Evolutionary conservation across 768 basidiomycete genomes (phyloP), one percentile per base, ranked within the genome.

Genomic region (Kwoniella newhampshirensis): DNA sequence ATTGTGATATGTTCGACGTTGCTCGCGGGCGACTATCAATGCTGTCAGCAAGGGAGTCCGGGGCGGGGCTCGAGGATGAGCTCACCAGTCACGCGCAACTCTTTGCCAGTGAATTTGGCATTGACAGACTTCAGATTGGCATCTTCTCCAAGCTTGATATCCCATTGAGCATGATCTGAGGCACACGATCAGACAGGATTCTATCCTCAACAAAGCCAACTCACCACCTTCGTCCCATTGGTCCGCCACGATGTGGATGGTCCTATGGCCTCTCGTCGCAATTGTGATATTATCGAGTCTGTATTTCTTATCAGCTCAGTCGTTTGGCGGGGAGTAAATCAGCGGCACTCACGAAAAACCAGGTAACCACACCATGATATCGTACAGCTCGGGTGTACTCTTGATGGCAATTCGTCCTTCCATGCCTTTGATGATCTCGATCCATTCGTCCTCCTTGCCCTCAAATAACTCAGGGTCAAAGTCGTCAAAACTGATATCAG

Each of bases 111-210:
- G 47, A 68, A 72, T 27, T 63, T 67, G 3, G 70, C 70, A 32
- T 46, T 41, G 58, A 72, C 62, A 18, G 62, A 45, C 7, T 45
- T 39, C 45, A 67, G 55, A 39, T 69, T 61, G 32, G 66, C 67
- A 40, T 72, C 70, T 27, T 66, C 67, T 21, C 70, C 70, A 13
- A 72, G 59, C 42, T 64, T 60, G 57, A 72, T 64, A 37, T 69
- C 62, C 70, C 70, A 72, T 52, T 69, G 67, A 23, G 67, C 67
- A 37, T 72, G 70, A 25, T 72, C 70, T 71, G 39, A 1, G 8
- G 27, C 17, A 9, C 12, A 13, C 32, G 6, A 37, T 55, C 42
- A 70, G 52, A 4, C 7, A 28, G 32, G 1, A 23, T 18, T n/a
- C 37, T n/a, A n/a, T n/a, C n/a, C n/a, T n/a, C n/a, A n/a, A n/a